phyloP scores from a whole-genome alignment of 441 rosid species.

The Gossypium davidsonii region DNA sequence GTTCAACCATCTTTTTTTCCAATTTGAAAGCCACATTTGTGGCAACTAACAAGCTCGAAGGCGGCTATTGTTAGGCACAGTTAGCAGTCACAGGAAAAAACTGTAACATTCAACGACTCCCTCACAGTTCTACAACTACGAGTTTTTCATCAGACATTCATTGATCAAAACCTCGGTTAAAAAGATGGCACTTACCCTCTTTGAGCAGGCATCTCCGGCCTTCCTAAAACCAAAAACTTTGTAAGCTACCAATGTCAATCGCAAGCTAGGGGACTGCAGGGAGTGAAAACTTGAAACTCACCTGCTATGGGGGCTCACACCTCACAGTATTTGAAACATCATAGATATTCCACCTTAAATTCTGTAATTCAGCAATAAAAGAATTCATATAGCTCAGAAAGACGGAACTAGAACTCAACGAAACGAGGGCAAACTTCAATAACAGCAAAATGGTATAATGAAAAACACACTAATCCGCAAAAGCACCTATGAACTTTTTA shows the following conservation, averaged over 20 bases:
- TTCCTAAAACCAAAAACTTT: not conserved
- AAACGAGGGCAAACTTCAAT: no score
- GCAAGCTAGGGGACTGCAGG: not conserved
- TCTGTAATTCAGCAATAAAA: not conserved
- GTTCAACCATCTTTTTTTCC: not conserved
- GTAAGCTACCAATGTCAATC: not conserved
- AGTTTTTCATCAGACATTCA: not conserved
- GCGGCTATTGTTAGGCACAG: not conserved
- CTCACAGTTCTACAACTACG: not conserved
- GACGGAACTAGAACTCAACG: not conserved
- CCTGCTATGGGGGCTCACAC: not conserved
- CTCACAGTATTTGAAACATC: not conserved
- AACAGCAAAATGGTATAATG: conserved; percentile 4
- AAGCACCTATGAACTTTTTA: not conserved
- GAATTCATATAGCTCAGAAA: conserved; percentile 20
- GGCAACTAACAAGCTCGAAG: not conserved
- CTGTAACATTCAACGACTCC: not conserved
- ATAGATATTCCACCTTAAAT: not conserved
- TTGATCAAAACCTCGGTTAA: not conserved
- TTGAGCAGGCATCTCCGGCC: not conserved
- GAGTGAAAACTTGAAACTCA: not conserved
- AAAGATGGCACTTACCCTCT: not conserved
- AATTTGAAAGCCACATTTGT: not conserved
- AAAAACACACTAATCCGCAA: not conserved
- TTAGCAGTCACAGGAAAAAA: not conserved